Percentiles rank a stretch among this genome's conserved stretches.
These are phyloP conservation scores for Viola odorata DNA, from an alignment of 345 rosid genomes.

Conservation along the genomic window DNA sequence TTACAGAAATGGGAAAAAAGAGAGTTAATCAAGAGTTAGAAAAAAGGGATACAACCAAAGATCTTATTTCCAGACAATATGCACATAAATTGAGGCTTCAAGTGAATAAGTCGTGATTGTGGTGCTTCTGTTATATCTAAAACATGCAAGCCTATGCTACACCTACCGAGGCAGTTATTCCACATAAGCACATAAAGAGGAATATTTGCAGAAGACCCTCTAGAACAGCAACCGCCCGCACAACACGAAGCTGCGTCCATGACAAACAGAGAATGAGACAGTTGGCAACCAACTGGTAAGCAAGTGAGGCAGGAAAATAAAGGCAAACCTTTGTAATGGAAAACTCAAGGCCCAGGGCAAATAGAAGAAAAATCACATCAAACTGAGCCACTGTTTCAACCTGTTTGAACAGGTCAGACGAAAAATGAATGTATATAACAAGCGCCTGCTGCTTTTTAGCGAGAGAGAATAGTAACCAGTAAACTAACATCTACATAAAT, in stretches of 20 bases:
- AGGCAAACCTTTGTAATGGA: slow-evolving; percentile 63
- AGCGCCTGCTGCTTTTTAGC: not conserved
- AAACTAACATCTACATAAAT: not conserved
- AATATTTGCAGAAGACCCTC: slow-evolving; percentile 90
- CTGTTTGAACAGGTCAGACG: slow-evolving; percentile 17
- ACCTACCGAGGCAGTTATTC: slow-evolving; percentile 73
- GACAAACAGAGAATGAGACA: not conserved
- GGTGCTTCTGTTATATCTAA: too few relatives aligned
- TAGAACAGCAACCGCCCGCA: slow-evolving; percentile 82
- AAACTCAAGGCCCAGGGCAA: slow-evolving; percentile 88
- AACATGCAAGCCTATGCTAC: too few relatives aligned
- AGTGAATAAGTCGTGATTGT: too few relatives aligned
- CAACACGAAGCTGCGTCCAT: slow-evolving; percentile 64
- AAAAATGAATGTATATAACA: slow-evolving; percentile 3
- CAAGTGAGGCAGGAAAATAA: not conserved
- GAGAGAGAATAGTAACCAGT: not conserved
- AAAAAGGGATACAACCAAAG: too few relatives aligned
- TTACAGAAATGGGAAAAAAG: too few relatives aligned
- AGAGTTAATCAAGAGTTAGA: too few relatives aligned
- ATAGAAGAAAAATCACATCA: slow-evolving; percentile 93
- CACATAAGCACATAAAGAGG: slow-evolving; percentile 84
- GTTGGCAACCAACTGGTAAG: not conserved
- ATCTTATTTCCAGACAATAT: too few relatives aligned
- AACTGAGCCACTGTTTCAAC: slow-evolving; percentile 98
- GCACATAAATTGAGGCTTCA: too few relatives aligned